Conservation (phyloP, 805 yeast species). For the Ogataea methanolica region DNA sequence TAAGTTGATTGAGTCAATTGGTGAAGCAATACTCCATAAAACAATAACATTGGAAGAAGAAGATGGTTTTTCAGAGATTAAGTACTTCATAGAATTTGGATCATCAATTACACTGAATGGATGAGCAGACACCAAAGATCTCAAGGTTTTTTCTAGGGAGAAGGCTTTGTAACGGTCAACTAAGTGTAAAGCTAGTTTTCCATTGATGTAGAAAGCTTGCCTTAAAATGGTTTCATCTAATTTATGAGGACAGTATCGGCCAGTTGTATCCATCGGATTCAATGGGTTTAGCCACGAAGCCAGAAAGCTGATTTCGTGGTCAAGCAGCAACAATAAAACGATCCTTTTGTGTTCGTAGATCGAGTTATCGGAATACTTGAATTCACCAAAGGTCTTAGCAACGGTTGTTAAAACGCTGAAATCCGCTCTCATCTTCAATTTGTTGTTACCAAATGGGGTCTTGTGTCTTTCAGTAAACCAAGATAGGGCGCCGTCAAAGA, state of each 20-base stretch:
- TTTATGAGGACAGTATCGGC: slow-evolving; percentile 31
- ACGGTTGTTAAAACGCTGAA: slow-evolving; percentile 53
- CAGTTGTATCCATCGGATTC: slow-evolving; percentile 36
- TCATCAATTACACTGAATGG: slow-evolving; percentile 57
- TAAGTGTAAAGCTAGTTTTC: slow-evolving; percentile 68
- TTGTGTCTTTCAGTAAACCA: slow-evolving; percentile 68
- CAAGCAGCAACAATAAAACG: slow-evolving; percentile 58
- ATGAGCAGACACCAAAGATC: slow-evolving; percentile 41
- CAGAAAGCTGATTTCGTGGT: slow-evolving; percentile 68
- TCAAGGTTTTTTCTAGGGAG: slow-evolving; percentile 36
- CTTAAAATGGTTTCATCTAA: slow-evolving; percentile 40
- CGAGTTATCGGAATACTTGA: slow-evolving; percentile 19
- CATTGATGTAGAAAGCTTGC: slow-evolving; percentile 61
- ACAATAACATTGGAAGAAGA: slow-evolving; percentile 16
- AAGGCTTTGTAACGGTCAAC: slow-evolving; percentile 49
- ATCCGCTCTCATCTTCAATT: slow-evolving; percentile 67
- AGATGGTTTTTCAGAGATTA: slow-evolving; percentile 27
- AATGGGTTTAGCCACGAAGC: slow-evolving; percentile 75
- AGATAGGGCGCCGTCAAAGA: slow-evolving; percentile 63
- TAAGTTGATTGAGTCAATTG: slow-evolving; percentile 78
- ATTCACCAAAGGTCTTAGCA: slow-evolving; percentile 27
- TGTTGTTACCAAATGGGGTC: slow-evolving; percentile 85
- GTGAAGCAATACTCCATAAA: slow-evolving; percentile 75
- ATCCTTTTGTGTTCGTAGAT: slow-evolving; percentile 45
- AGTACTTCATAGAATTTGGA: slow-evolving; percentile 57